phyloP scores from a whole-genome alignment of 805 yeast species.

The Hanseniaspora mollemarum region DNA sequence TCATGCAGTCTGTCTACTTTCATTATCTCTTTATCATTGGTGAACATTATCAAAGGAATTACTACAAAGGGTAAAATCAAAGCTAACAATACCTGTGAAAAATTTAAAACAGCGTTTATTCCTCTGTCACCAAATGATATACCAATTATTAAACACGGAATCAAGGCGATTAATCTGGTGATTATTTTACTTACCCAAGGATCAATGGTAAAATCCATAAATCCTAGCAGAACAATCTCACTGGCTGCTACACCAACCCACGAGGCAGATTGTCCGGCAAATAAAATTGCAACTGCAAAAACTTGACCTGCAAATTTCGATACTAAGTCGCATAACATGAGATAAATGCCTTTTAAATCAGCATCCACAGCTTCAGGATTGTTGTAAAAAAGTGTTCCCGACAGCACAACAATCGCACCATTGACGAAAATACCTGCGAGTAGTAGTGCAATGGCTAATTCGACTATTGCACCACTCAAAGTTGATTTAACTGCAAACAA shows the following conservation, averaged over 20 bases:
- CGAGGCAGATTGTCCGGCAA: conserved; percentile 92
- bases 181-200: conserved; percentile 73
- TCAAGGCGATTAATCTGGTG: conserved; percentile 72
- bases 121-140: conserved; percentile 70
- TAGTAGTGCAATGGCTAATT: conserved; percentile 67
- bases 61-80: conserved; percentile 74
- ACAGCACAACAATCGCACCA: conserved; percentile 78
- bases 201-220: conserved; percentile 62
- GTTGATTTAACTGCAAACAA: conserved; percentile 69
- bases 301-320: conserved; percentile 81
- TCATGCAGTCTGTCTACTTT: conserved; percentile 31
- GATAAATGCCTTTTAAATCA: conserved; percentile 70
- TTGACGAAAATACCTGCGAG: conserved; percentile 88
- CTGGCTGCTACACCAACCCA: conserved; percentile 90
- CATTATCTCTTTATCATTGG: conserved; percentile 59
- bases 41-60: conserved; percentile 77
- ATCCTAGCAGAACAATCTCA: conserved; percentile 88
- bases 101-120: conserved; percentile 58
- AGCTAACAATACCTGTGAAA: conserved; percentile 72
- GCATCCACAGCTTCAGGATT: conserved; percentile 62
- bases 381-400: conserved; percentile 71
- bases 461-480: conserved; percentile 70
- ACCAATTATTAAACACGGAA: conserved; percentile 59
- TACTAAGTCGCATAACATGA: conserved; percentile 53
- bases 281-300: conserved; percentile 77